Conservation (phyloP, 2,329 filamentous ascomycete genomes). For the Pseudovirgaria hyperparasitica region DNA sequence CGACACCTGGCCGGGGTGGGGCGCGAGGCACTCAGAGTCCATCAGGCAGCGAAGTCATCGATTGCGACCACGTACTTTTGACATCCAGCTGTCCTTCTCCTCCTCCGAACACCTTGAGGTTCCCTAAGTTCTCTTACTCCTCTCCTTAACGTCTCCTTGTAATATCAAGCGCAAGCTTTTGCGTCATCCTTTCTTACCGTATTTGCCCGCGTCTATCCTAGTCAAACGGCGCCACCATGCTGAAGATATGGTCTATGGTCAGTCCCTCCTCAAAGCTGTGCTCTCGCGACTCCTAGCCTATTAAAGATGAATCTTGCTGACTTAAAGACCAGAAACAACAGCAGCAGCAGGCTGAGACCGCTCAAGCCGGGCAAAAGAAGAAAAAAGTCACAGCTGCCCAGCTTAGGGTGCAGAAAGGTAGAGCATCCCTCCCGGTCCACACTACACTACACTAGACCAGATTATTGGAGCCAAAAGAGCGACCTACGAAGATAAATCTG, state of each 20-base stretch:
- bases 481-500: background rate
- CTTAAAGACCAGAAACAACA: conserved; percentile 55
- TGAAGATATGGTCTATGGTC: conserved; percentile 99
- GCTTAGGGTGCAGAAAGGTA: conserved; percentile 91
- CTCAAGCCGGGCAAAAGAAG: conserved; percentile 69
- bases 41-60: no score
- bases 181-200: no score
- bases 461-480: background rate
- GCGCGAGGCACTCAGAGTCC: no score
- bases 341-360: conserved; percentile 87
- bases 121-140: no score
- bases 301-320: conserved; percentile 11
- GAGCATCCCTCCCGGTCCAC: conserved; percentile 6
- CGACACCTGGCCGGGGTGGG: no score
- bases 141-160: no score
- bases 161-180: no score
- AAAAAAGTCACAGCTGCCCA: conserved; percentile 98
- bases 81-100: no score
- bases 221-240: conserved; percentile 51
- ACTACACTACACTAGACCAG: background rate
- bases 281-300: background rate
- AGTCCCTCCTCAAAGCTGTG: conserved; percentile 16
- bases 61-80: no score
- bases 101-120: no score
- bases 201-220: background rate